These are phyloP conservation scores for Zelopaecilomyces penicillatus DNA, from an alignment of 2,329 filamentous ascomycete genomes.

Conservation along the genomic window DNA sequence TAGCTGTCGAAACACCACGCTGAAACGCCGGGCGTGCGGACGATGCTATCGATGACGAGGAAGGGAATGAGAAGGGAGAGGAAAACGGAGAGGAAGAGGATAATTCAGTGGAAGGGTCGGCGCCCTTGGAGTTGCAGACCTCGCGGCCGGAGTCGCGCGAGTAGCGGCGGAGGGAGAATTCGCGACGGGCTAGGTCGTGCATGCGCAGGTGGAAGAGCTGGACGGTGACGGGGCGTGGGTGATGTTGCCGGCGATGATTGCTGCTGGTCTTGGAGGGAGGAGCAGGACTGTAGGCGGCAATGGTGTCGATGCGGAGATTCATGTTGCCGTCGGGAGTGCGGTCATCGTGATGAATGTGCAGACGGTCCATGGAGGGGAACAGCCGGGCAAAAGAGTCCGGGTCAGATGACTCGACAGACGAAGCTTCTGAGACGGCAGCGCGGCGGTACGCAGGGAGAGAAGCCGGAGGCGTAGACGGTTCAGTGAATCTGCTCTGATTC, in stretches of 20 bases:
- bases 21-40: conserved; percentile 29
- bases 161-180: conserved; percentile 87
- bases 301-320: conserved; percentile 84
- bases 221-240: conserved; percentile 34
- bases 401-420: conserved; percentile 62
- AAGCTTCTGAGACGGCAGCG: conserved; percentile 50
- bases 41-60: conserved; percentile 12
- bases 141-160: conserved; percentile 88
- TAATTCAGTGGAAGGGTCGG: conserved; percentile 34
- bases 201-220: conserved; percentile 90
- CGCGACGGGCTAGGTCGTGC: conserved; percentile 77
- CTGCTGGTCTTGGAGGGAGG: conserved; percentile 41
- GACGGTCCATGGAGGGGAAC: conserved; percentile 75
- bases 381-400: conserved; percentile 74
- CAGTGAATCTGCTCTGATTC: neutral
- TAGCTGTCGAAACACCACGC: conserved; percentile 40
- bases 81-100: conserved; percentile 6
- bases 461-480: conserved; percentile 29
- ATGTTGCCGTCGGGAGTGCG: conserved; percentile 87
- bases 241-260: neutral
- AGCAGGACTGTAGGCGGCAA: conserved; percentile 42
- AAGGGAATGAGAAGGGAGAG: conserved; percentile 4
- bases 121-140: conserved; percentile 75
- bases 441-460: conserved; percentile 49
- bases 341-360: conserved; percentile 85